Percentiles rank a stretch among this genome's conserved stretches.
These are phyloP conservation scores for Oenanthe javanica DNA, from an alignment of 140 eudicot species.

Conservation along the genomic window DNA sequence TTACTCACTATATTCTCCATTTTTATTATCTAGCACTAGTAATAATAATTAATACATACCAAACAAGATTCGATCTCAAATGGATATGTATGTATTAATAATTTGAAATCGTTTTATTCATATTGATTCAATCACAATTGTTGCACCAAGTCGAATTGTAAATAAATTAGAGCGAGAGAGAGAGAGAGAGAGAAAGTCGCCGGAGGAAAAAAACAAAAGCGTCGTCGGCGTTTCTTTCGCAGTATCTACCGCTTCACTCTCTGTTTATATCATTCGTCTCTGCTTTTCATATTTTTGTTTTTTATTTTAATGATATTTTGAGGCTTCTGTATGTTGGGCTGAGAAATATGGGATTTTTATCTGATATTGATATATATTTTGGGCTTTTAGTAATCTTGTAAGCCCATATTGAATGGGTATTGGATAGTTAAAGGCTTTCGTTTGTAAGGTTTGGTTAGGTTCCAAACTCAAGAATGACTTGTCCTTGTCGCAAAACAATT, in stretches of 20 bases:
- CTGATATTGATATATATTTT: too few species aligned
- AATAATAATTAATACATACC: not conserved
- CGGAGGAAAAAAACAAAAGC: not conserved
- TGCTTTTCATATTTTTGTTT: not conserved
- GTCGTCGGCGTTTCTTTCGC: conserved; percentile 6
- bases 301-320: too few species aligned
- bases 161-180: not conserved
- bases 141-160: not conserved
- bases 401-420: too few species aligned
- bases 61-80: not conserved
- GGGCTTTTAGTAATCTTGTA: too few species aligned
- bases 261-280: not conserved
- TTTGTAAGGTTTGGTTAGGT: too few species aligned
- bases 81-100: not conserved
- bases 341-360: not conserved
- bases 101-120: too few species aligned
- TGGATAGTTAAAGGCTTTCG: too few species aligned
- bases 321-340: not conserved
- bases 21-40: not conserved
- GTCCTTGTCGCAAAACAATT: too few species aligned
- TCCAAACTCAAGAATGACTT: too few species aligned
- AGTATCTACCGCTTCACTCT: not conserved
- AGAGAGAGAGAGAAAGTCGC: not conserved
- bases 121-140: not conserved
- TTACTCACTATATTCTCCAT: conserved; percentile 57